Evolutionary conservation across 768 basidiomycete genomes (phyloP), one percentile per base, ranked within the genome.

Genomic region (Pisolithus albus): DNA sequence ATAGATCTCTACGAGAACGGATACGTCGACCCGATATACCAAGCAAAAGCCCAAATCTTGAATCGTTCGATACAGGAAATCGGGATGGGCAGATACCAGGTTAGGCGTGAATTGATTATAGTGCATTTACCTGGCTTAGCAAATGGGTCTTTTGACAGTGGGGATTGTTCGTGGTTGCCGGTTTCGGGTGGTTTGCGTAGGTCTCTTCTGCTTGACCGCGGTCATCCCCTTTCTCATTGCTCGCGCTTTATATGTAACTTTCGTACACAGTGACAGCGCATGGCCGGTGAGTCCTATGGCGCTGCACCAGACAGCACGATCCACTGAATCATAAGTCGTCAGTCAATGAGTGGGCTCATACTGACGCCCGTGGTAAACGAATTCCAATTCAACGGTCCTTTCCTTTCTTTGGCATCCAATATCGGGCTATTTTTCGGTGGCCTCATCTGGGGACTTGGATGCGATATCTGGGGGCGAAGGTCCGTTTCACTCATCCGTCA

Each of bases 61-160:
- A 77, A 76, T 44, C 64, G 66, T 38, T 70, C 75, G 4, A 69
- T 80, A 41, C 75, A 77, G 58, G 74, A 77, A 32, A 77, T 81
- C 18, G 79, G 79, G 2, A 80, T 81, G 77, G 80, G 79, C 6
- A 74, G 64, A 54, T 81, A 80, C 53, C 79, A 80, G 71, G 77
- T 73, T 45, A 16, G 68, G 21, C 37, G 21, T 23, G 21, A 23
- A 23, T 23, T 37, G 8, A 16, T 16, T 6, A 26, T 0, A n/a
- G 26, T 26, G 7, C 5, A 24, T 2, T 4, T 21, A 1, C 32
- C 24, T 28, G 4, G 37, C 8, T 15, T 43, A 42, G n/a, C 48
- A 26, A 11, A 24, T 2, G 7, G 5, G 0, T 5, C 19, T 30
- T 2, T 23, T 50, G 19, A n/a, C 45, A 72, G 71, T 72, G 72